Conservation (phyloP, 192 early-diverging fungal species). For the Diversispora epigaea region DNA sequence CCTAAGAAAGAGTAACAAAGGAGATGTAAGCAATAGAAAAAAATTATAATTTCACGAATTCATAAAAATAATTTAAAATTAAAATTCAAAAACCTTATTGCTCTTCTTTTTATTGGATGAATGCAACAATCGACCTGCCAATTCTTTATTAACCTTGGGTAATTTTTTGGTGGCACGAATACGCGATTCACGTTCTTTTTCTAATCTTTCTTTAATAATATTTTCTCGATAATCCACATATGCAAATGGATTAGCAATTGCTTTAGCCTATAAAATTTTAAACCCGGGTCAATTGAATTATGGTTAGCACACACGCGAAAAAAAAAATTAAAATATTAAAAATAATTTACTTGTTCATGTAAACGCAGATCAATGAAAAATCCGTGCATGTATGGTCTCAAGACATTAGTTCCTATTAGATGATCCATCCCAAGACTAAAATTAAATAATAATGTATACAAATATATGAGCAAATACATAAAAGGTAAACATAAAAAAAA, state of each 20-base stretch:
- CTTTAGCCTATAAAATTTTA: constrained; percentile 59
- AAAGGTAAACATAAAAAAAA: neutral
- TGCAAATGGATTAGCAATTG: constrained; percentile 94
- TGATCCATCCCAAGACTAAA: constrained; percentile 82
- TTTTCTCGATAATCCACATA: constrained; percentile 88
- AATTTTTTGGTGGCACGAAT: constrained; percentile 85
- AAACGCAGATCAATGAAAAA: constrained; percentile 96
- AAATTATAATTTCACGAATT: too few relatives aligned
- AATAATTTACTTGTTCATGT: constrained; percentile 71
- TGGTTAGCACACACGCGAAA: neutral
- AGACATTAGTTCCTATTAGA: constrained; percentile 85
- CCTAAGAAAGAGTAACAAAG: constrained; percentile 9
- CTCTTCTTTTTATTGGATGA: constrained; percentile 43
- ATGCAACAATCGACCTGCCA: constrained; percentile 73
- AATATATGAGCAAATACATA: neutral
- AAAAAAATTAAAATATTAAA: constrained; percentile 9
- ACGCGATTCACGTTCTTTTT: constrained; percentile 80
- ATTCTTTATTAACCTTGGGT: constrained; percentile 88
- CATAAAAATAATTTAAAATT: too few relatives aligned
- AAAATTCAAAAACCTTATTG: too few relatives aligned
- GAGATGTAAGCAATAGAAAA: too few relatives aligned
- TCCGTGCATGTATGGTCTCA: constrained; percentile 98
- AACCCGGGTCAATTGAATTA: neutral
- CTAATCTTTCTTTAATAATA: constrained; percentile 77
- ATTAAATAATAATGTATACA: neutral